Conservation (phyloP, 1,139 yeast genomes). For the Magnusiomyces fungicola region DNA sequence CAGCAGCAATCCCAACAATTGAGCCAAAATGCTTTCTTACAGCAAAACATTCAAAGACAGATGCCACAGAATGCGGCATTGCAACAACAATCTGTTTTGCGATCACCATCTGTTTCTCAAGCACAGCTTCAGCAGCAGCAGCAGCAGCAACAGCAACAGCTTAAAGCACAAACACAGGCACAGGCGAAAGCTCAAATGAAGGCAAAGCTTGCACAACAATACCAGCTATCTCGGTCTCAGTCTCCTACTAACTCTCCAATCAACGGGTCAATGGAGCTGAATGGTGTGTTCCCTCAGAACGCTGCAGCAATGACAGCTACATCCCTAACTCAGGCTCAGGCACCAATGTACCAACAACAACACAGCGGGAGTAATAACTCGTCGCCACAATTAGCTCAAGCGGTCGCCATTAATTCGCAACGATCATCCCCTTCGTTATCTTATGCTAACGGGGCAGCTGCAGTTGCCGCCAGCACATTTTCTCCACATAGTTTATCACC, state of each 20-base stretch:
- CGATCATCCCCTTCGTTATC: conserved; percentile 1
- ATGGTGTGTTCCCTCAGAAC: not conserved
- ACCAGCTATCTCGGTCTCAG: conserved; percentile 4
- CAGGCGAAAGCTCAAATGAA: conserved; percentile 1
- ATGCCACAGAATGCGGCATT: conserved; percentile 8
- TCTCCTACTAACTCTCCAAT: conserved; percentile 1
- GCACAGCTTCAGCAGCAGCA: not conserved
- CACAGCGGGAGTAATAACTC: not conserved
- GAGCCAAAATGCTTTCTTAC: conserved; percentile 1
- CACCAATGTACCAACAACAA: not conserved
- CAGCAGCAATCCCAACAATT: conserved; percentile 17
- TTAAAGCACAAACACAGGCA: not conserved
- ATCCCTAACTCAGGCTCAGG: not conserved
- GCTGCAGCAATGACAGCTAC: not conserved
- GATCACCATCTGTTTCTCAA: not conserved
- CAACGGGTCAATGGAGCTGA: not conserved
- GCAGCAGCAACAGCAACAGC: conserved; percentile 1
- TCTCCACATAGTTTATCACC: conserved; percentile 1
- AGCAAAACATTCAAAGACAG: conserved; percentile 10
- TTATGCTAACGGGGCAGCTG: not conserved
- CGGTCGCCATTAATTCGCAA: not conserved
- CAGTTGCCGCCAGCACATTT: not conserved
- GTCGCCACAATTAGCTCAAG: conserved; percentile 4
- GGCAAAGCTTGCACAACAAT: conserved; percentile 6
- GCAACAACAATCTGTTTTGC: conserved; percentile 2